Percentiles rank a stretch among this genome's conserved stretches.
These are phyloP conservation scores for Smittium culicis DNA, from an alignment of 371 early-diverging fungal species.

Conservation along the genomic window DNA sequence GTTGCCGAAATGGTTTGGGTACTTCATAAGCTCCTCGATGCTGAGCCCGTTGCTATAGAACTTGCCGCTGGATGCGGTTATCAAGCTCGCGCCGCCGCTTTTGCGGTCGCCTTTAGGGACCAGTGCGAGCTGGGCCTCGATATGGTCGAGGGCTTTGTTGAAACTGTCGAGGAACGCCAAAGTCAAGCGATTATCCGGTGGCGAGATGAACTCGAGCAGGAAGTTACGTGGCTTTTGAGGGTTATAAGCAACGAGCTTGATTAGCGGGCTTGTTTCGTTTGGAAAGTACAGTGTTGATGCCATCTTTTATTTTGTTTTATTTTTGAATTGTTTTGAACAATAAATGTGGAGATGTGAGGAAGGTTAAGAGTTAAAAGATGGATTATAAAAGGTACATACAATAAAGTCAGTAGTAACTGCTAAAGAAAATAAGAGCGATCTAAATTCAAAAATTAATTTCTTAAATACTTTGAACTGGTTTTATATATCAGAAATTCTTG, in stretches of 20 bases:
- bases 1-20: slow-evolving; percentile 32
- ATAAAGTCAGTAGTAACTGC: too few species aligned
- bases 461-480: too few species aligned
- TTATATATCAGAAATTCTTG: too few species aligned
- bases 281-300: slow-evolving; percentile 1
- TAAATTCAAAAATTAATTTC: too few species aligned
- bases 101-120: slow-evolving; percentile 22
- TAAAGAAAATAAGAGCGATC: too few species aligned
- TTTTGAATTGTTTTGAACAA: too few species aligned
- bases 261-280: slow-evolving; percentile 7
- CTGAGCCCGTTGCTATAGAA: slow-evolving; percentile 66
- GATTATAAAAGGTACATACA: too few species aligned
- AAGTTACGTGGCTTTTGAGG: slow-evolving; percentile 23
- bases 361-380: too few species aligned
- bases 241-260: slow-evolving; percentile 25
- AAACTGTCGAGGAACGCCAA: slow-evolving; percentile 41
- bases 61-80: slow-evolving; percentile 51
- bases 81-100: slow-evolving; percentile 34
- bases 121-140: slow-evolving; percentile 33
- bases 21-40: slow-evolving; percentile 28
- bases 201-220: slow-evolving; percentile 22
- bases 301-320: too few species aligned
- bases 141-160: slow-evolving; percentile 40
- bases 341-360: too few species aligned
- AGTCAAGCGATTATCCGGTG: slow-evolving; percentile 52